Evolutionary conservation across 129 eudicot species (phyloP).

Genomic region (Flaveria bidentis): DNA sequence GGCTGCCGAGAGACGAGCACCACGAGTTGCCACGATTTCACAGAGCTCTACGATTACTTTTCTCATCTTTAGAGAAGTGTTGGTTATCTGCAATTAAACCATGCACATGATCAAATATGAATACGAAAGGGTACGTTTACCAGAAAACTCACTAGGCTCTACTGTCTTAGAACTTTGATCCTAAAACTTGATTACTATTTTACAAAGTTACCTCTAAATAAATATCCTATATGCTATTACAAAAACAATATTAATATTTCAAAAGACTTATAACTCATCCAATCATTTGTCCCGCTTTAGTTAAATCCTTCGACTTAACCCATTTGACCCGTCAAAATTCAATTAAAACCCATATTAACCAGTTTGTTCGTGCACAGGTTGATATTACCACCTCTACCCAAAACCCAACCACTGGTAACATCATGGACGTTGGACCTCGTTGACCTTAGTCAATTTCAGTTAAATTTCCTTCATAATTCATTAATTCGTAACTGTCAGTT

Average conservation of each 20-base stretch:
- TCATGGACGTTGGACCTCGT: background rate
- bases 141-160: no score
- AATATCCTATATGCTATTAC: background rate
- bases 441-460: background rate
- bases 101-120: background rate
- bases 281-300: background rate
- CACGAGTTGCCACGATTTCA: constrained; percentile 78
- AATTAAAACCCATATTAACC: background rate
- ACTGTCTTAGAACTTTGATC: background rate
- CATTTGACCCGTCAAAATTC: background rate
- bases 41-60: constrained; percentile 66
- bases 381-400: background rate
- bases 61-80: constrained; percentile 64
- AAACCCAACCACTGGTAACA: background rate
- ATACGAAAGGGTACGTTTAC: background rate
- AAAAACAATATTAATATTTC: background rate
- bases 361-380: background rate
- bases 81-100: constrained; percentile 52
- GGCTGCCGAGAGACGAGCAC: constrained; percentile 92
- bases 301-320: background rate
- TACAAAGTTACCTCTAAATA: background rate
- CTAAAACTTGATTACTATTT: no score
- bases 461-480: background rate
- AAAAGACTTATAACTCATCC: background rate
- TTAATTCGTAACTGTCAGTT: background rate